Percentiles rank a stretch among this genome's conserved stretches.
Evolutionary conservation across 257 asterid genomes (phyloP).

Genomic region (Ehretia macrophylla): DNA sequence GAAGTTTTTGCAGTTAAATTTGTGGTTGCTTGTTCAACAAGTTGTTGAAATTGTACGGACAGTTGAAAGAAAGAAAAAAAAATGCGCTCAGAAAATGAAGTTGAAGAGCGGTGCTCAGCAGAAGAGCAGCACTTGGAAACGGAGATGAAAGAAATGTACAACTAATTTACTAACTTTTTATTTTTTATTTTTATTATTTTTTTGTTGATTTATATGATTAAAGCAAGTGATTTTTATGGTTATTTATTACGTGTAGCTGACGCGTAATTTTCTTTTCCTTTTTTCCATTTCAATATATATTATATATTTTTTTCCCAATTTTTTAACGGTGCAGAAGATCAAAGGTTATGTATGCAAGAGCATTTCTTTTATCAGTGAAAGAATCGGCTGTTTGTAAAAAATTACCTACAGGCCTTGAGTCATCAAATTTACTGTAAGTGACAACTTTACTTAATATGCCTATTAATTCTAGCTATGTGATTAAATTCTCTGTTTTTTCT

Average conservation of each 20-base stretch:
- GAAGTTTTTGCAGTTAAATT: no score
- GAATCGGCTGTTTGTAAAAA: constrained; percentile 29
- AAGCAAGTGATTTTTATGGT: not conserved
- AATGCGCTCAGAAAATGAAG: not conserved
- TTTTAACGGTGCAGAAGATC: constrained; percentile 4
- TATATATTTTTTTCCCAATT: no score
- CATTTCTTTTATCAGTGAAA: constrained; percentile 35
- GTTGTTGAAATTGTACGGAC: not conserved
- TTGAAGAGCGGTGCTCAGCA: not conserved
- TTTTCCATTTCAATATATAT: not conserved
- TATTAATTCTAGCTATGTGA: not conserved
- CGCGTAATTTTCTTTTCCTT: not conserved
- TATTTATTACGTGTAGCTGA: not conserved
- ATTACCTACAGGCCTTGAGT: constrained; percentile 34
- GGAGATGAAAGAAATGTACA: no score
- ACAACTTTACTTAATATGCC: not conserved
- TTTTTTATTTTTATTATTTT: no score
- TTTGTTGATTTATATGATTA: no score
- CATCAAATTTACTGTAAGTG: constrained; percentile 30
- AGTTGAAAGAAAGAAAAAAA: not conserved
- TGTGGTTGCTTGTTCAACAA: not conserved
- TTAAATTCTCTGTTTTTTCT: no score
- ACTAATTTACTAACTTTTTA: no score
- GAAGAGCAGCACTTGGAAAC: not conserved
- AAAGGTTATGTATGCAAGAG: constrained; percentile 10